Base-by-base conservation (phyloP, 192 early-diverging fungal species). In the Allomyces macrogynus region DNA sequence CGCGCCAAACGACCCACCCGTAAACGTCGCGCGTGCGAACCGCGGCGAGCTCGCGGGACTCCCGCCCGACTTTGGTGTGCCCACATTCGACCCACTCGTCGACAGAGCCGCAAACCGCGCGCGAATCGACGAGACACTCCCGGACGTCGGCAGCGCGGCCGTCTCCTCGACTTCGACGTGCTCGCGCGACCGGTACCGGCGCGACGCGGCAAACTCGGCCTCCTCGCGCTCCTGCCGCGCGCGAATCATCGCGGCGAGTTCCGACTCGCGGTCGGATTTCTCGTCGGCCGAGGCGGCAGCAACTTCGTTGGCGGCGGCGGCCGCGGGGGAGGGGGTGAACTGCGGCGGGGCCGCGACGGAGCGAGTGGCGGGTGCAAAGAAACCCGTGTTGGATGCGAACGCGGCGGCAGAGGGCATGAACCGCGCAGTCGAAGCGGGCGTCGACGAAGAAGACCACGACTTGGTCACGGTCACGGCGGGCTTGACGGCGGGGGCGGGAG, bases 221-320 rank as follows among this genome's bases (percentile, higher is more conserved):
- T 57, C 49, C 16, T 57, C 49, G 20, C 49, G 49, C 49, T 14
- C 12, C 49, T 57, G 12, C 16, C 49, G 49, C 49, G 12, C 49
- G 12, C 49, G 49, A 14, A 57, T 57, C 49, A 57, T 57, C 49
- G 12, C 49, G 3, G 12, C 49, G 49, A 57, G 49, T n/a, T 57
- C 49, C 16, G 20, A n/a, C 4, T 57, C 16, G 49, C 49, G 49
- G 16, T 14, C 49, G 3, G 49, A 57, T 5, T 57, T 57, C 5
- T 57, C 61, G n/a, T 62, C n/a, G 61, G 61, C 61, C 24, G 61
- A 62, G 4, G 61, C 18, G 23, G 61, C 61, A 25, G 61, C 61
- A 24, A 25, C 61, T 16, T 16, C 61, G 61, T 23, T 25, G 61
- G 23, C 11, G 61, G 18, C 61, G 23, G 61, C 61, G 49, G 49